These are phyloP conservation scores for Plantago coronopus DNA, from an alignment of 305 asterid genomes.

Conservation along the genomic window DNA sequence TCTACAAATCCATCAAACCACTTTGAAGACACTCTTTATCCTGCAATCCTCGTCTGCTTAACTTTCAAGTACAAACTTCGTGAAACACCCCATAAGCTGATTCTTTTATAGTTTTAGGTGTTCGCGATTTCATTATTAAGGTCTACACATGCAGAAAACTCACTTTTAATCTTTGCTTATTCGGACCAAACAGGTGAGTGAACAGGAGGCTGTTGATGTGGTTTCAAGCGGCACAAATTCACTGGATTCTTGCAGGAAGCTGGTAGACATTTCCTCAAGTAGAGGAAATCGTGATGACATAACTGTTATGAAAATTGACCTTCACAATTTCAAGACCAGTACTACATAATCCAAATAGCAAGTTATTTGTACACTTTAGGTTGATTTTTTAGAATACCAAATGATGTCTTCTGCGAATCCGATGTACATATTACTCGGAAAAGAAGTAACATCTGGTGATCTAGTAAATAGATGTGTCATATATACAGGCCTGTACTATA, in stretches of 20 bases:
- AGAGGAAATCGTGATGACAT: conserved; percentile 42
- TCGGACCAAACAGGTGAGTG: conserved; percentile 29
- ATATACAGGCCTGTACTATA: background rate
- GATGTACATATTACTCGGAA: background rate
- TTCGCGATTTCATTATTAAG: no score
- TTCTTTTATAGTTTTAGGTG: no score
- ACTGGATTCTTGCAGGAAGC: conserved; percentile 37
- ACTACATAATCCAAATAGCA: background rate
- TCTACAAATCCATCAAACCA: no score
- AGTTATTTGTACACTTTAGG: background rate
- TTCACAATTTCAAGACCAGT: conserved; percentile 25
- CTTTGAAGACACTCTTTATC: no score
- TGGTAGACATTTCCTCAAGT: conserved; percentile 31
- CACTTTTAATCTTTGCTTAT: background rate
- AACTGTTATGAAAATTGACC: conserved; percentile 40
- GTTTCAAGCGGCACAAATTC: conserved; percentile 24
- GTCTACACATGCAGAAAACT: background rate
- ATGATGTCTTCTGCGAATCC: background rate
- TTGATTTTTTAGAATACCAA: background rate
- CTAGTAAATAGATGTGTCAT: background rate
- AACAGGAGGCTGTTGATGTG: conserved; percentile 46
- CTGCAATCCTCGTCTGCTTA: no score
- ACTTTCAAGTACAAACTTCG: no score
- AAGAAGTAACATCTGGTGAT: background rate
- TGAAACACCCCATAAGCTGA: no score